Base-by-base conservation (phyloP, 2,329 filamentous ascomycete genomes). In the Paraphaeosphaeria minitans region DNA sequence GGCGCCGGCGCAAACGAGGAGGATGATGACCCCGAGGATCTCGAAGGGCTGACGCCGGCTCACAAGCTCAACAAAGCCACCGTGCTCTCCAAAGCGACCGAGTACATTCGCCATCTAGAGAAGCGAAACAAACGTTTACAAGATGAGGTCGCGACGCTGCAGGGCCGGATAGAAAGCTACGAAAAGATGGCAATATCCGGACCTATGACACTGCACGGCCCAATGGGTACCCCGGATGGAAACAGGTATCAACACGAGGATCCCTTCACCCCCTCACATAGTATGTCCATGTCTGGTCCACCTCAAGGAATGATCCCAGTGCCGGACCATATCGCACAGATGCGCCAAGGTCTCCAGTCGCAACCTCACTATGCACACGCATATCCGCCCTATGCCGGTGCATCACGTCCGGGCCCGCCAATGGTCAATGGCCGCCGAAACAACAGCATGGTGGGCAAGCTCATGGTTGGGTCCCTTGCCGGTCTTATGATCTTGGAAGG, bases 41-140 rank as follows among this genome's bases (percentile, higher is more conserved):
- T 95, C 10, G 81, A 82, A 60, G 81, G 81, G 53, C 89, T 92
- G 2, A 81, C 81, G 2, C 91, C 93, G 0, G 92, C 93, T 6
- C 93, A 96, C 79, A 98, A 98, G 77, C 82, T 97, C 29, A 98
- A 98, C 81, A 98, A 98, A 77, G 94, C 94, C n/a, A 97, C 93
- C 2, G 92, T 98, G 52, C 80, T 98, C 45, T 93, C 92, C 65
- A 98, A 98, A 77, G 94, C 94, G 2, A 97, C 94, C 6, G 94
- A 98, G 75, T 98, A 98, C 68, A 98, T 98, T 65, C 87, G 89
- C 39, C 93, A 98, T 77, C 81, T 98, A 1, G 94, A 98, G 77
- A 96, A 96, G 79, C 88, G 93, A 13, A 96, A 96, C 69, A 90
- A 88, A 65, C 87, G 90, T 6, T 81, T 97, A 10, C 81, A 88